Conservation (phyloP, 2,329 filamentous ascomycete genomes). For the Sclerotiophoma versabilis region DNA sequence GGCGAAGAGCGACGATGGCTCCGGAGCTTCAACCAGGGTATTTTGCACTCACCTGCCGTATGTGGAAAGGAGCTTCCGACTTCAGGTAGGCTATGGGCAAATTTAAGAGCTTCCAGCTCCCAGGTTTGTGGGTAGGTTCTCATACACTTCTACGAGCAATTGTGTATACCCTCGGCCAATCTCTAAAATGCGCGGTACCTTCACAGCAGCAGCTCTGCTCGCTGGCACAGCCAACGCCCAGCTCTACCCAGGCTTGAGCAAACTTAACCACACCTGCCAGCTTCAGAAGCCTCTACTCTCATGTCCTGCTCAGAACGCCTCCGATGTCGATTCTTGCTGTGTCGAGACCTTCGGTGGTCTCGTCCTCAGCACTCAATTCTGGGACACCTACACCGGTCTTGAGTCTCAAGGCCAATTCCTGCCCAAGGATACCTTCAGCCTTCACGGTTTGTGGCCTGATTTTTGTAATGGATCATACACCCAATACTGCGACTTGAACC, state of each 20-base stretch:
- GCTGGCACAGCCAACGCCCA: slow-evolving; percentile 41
- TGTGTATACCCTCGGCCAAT: slow-evolving; percentile 1
- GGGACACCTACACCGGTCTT: slow-evolving; percentile 68
- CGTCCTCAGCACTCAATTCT: slow-evolving; percentile 69
- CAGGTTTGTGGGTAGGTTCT: slow-evolving; percentile 18
- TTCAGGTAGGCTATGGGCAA: slow-evolving; percentile 11
- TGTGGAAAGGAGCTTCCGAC: slow-evolving; percentile 39
- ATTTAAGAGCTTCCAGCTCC: slow-evolving; percentile 14
- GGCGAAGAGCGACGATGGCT: slow-evolving; percentile 20
- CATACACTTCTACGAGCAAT: slow-evolving; percentile 7
- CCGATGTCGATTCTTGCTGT: slow-evolving; percentile 66
- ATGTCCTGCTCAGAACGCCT: slow-evolving; percentile 41
- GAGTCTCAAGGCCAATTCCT: slow-evolving; percentile 66
- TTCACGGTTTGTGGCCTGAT: slow-evolving; percentile 59
- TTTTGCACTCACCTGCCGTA: slow-evolving; percentile 39
- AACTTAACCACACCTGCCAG: slow-evolving; percentile 64
- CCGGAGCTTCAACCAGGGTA: slow-evolving; percentile 11
- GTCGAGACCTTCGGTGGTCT: slow-evolving; percentile 70
- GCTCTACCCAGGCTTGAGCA: slow-evolving; percentile 57
- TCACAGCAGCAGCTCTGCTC: slow-evolving; percentile 29
- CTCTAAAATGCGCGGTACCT: slow-evolving; percentile 32
- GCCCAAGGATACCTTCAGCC: slow-evolving; percentile 63
- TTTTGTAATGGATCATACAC: slow-evolving; percentile 59
- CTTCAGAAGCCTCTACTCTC: slow-evolving; percentile 49
- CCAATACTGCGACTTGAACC: slow-evolving; percentile 70